These are phyloP conservation scores for Amphichorda felina DNA, from an alignment of 2,329 filamentous ascomycete genomes.

Conservation along the genomic window DNA sequence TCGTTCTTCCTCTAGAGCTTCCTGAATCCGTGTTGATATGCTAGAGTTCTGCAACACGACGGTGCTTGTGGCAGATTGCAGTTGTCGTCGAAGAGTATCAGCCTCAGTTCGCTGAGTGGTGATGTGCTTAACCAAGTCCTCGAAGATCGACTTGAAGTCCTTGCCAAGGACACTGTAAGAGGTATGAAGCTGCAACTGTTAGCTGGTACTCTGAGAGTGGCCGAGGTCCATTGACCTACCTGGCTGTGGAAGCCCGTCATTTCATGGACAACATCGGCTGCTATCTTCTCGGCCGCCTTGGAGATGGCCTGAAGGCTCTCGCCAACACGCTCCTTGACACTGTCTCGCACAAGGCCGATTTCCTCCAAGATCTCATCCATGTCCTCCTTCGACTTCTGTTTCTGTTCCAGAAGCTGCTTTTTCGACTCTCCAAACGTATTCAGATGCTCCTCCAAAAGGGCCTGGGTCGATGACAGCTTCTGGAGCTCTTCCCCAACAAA, in stretches of 20 bases:
- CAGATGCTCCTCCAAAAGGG: slow-evolving; percentile 58
- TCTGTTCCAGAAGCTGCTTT: slow-evolving; percentile 55
- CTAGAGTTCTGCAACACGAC: slow-evolving; percentile 57
- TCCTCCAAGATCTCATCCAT: slow-evolving; percentile 90
- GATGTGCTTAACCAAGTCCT: slow-evolving; percentile 65
- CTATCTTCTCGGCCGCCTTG: slow-evolving; percentile 75
- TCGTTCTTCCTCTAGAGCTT: slow-evolving; percentile 66
- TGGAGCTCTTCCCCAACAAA: slow-evolving; percentile 69
- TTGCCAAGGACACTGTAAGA: slow-evolving; percentile 77
- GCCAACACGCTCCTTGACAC: slow-evolving; percentile 76
- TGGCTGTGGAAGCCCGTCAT: slow-evolving; percentile 70
- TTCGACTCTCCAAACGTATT: slow-evolving; percentile 56
- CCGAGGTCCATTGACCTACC: slow-evolving; percentile 22
- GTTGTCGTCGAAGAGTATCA: slow-evolving; percentile 57
- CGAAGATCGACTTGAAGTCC: slow-evolving; percentile 79
- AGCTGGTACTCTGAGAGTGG: slow-evolving; percentile 5
- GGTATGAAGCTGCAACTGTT: slow-evolving; percentile 49
- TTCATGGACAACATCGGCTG: slow-evolving; percentile 78
- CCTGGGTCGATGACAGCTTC: slow-evolving; percentile 58
- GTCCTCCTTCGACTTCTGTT: slow-evolving; percentile 60
- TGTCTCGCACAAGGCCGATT: slow-evolving; percentile 79
- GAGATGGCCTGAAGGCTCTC: slow-evolving; percentile 77
- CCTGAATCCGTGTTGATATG: slow-evolving; percentile 54
- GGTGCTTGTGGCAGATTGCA: slow-evolving; percentile 56
- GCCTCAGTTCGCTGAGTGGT: slow-evolving; percentile 67